Evolutionary conservation across 345 rosid genomes (phyloP).

Genomic region (Rhodomyrtus tomentosa): DNA sequence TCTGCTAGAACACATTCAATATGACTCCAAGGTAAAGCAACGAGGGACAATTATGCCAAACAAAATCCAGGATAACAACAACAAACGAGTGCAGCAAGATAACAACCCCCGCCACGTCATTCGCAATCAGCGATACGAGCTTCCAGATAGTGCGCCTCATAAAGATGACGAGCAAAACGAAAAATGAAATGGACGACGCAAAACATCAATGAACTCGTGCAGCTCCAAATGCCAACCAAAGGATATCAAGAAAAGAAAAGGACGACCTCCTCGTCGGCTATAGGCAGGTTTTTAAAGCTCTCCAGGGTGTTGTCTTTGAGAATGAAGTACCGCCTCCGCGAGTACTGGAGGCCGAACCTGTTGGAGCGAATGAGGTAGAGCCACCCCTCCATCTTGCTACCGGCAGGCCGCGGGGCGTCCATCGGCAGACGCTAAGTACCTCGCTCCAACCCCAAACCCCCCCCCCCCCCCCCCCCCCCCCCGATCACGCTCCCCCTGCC

Average conservation of each 20-base stretch:
- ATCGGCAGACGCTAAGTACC: not conserved
- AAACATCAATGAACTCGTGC: not conserved
- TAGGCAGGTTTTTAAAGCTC: conserved; percentile 53
- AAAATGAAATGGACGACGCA: not conserved
- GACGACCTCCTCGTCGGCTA: conserved; percentile 41
- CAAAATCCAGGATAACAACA: not conserved
- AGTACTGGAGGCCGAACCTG: conserved; percentile 67
- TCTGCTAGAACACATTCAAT: not conserved
- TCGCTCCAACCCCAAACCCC: not conserved
- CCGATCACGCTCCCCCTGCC: not conserved
- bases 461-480: too few relatives aligned
- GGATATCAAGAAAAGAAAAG: not conserved
- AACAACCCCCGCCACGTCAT: not conserved
- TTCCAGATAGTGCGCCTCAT: not conserved
- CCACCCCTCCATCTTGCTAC: conserved; percentile 86
- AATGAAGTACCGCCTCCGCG: conserved; percentile 71
- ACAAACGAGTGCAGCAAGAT: not conserved
- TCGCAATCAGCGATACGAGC: not conserved
- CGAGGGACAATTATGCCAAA: not conserved
- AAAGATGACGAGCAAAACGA: not conserved
- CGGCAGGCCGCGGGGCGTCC: conserved; percentile 7
- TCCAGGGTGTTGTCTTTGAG: conserved; percentile 49
- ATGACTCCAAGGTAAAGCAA: not conserved
- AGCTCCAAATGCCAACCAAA: not conserved
- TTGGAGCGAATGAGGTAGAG: conserved; percentile 59